These are phyloP conservation scores for Cladosporium sp. DNA, from an alignment of 2,329 filamentous ascomycete genomes.

Conservation along the genomic window DNA sequence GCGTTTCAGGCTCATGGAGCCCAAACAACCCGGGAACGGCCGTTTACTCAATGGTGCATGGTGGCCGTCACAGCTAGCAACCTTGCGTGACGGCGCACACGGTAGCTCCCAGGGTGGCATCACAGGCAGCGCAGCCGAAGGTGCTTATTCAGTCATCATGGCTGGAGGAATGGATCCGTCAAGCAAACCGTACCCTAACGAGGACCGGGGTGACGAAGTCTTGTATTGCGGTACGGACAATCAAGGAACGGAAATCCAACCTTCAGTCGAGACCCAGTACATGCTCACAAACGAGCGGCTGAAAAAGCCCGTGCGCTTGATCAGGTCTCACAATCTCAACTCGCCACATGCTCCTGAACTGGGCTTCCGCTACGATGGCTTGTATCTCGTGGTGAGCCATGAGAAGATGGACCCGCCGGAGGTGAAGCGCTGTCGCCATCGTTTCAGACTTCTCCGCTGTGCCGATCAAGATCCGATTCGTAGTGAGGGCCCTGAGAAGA, in stretches of 20 bases:
- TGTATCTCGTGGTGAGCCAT: constrained; percentile 45
- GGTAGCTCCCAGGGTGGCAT: constrained; percentile 49
- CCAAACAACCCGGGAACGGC: constrained; percentile 36
- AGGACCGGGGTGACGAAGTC: constrained; percentile 47
- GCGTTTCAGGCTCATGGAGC: constrained; percentile 24
- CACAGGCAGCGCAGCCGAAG: constrained; percentile 39
- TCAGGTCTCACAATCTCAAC: constrained; percentile 43
- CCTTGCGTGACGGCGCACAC: constrained; percentile 52
- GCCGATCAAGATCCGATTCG: constrained; percentile 46
- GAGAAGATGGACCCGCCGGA: constrained; percentile 38
- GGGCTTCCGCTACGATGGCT: constrained; percentile 55
- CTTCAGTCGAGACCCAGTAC: constrained; percentile 35
- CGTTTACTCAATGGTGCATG: constrained; percentile 46
- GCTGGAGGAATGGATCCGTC: constrained; percentile 33
- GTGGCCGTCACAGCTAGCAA: constrained; percentile 51
- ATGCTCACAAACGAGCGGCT: constrained; percentile 39
- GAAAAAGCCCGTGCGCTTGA: constrained; percentile 44
- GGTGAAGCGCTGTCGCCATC: constrained; percentile 37
- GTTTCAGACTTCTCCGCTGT: constrained; percentile 45
- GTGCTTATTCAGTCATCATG: constrained; percentile 54
- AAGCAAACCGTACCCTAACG: constrained; percentile 39
- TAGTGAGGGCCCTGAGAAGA: constrained; percentile 34
- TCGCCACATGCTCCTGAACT: constrained; percentile 41
- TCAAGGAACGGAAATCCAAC: constrained; percentile 20
- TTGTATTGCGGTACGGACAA: constrained; percentile 50